phyloP scores from a whole-genome alignment of 2,329 filamentous ascomycete genomes.

The Paracoccidioides lutzii region DNA sequence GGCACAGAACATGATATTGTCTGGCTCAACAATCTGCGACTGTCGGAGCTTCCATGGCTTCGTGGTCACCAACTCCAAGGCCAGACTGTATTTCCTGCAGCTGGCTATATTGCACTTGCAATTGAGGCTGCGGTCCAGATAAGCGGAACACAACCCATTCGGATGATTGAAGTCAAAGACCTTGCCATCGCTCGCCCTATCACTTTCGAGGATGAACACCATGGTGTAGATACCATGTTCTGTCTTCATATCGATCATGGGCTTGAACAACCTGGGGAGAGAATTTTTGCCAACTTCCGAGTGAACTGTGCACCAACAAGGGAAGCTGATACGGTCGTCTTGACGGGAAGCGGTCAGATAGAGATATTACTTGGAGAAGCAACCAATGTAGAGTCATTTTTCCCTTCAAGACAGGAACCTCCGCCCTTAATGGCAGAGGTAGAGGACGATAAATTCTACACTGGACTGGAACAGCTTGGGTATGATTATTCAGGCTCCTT shows the following conservation, averaged over 20 bases:
- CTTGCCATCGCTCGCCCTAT: constrained; percentile 11
- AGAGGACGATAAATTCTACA: constrained; percentile 10
- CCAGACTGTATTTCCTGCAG: constrained; percentile 20
- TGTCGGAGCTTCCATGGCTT: constrained; percentile 21
- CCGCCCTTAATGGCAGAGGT: not conserved
- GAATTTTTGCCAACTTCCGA: not conserved
- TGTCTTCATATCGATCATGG: not conserved
- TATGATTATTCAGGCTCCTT: constrained; percentile 14
- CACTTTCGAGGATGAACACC: constrained; percentile 8
- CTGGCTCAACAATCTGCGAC: constrained; percentile 18
- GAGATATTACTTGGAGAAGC: not conserved
- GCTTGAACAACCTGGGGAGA: not conserved
- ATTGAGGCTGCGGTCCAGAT: constrained; percentile 14
- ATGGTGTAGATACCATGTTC: constrained; percentile 2
- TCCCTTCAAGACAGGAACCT: not conserved
- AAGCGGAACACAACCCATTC: not conserved
- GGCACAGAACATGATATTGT: constrained; percentile 12
- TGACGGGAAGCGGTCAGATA: constrained; percentile 2
- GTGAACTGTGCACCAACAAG: not conserved
- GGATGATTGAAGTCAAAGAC: constrained; percentile 12
- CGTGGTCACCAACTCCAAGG: constrained; percentile 19
- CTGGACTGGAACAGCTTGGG: constrained; percentile 10
- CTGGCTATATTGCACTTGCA: constrained; percentile 15
- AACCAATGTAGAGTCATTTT: not conserved
- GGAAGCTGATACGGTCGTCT: not conserved